A percentile compares a stretch with the other conserved stretches of the same genome.
These are phyloP conservation scores for Porodaedalea pini DNA, from an alignment of 1,284 basidiomycete genomes.

Conservation along the genomic window DNA sequence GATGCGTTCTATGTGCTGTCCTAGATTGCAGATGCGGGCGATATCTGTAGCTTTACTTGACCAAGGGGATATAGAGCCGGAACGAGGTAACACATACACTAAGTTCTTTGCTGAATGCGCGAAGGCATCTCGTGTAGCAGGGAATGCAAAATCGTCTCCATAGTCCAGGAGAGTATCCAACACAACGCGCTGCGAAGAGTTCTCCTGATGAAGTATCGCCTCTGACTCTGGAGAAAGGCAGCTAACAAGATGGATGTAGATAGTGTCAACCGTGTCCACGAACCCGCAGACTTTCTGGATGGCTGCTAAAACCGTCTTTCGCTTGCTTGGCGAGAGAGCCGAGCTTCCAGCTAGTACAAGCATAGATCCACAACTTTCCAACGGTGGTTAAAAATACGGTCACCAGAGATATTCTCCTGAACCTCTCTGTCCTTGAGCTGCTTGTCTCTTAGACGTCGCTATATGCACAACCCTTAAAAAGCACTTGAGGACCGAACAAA, in stretches of 20 bases:
- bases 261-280: slow-evolving; percentile 72
- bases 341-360: slow-evolving; percentile 71
- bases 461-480: background rate
- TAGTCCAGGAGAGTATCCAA: slow-evolving; percentile 83
- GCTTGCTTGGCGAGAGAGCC: slow-evolving; percentile 67
- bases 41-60: slow-evolving; percentile 98
- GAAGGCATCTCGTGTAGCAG: slow-evolving; percentile 43
- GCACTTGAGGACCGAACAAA: too few relatives aligned
- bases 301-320: slow-evolving; percentile 61
- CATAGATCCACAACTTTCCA: slow-evolving; percentile 38
- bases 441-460: background rate
- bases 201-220: slow-evolving; percentile 42
- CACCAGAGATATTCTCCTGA: background rate
- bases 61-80: slow-evolving; percentile 87
- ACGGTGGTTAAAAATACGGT: background rate
- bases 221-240: slow-evolving; percentile 48
- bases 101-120: slow-evolving; percentile 38
- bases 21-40: slow-evolving; percentile 81
- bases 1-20: slow-evolving; percentile 66
- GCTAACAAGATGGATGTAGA: slow-evolving; percentile 87
- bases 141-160: slow-evolving; percentile 70
- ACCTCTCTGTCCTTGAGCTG: background rate
- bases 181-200: slow-evolving; percentile 48
- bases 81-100: slow-evolving; percentile 76
- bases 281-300: slow-evolving; percentile 55